Conservation (phyloP, 2,329 filamentous ascomycete genomes). For the Fusarium sp. region DNA sequence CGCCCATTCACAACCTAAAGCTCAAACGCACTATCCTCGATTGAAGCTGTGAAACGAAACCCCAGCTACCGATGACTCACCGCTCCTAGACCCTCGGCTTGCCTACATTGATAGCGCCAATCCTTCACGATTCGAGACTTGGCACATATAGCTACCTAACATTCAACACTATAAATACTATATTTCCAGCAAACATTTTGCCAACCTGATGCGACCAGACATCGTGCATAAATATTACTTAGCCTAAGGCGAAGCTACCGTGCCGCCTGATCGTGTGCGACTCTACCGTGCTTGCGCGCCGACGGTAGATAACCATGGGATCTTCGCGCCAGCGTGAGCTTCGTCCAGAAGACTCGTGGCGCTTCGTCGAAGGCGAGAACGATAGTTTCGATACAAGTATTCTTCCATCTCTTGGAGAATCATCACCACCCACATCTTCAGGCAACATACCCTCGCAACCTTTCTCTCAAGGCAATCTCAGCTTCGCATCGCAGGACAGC, state of each 20-base stretch:
- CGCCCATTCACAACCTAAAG: constrained; percentile 18
- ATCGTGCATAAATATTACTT: not conserved
- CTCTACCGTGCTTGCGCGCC: constrained; percentile 15
- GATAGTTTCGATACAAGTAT: constrained; percentile 71
- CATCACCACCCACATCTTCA: constrained; percentile 55
- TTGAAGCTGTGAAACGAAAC: constrained; percentile 16
- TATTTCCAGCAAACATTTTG: not conserved
- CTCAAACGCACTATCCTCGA: constrained; percentile 1
- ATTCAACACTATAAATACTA: constrained; percentile 19
- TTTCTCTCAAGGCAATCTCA: constrained; percentile 58
- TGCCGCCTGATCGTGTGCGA: constrained; percentile 19
- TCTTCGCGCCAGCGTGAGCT: constrained; percentile 44
- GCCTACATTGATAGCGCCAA: constrained; percentile 1
- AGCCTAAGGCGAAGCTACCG: constrained; percentile 9
- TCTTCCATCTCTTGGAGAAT: constrained; percentile 59
- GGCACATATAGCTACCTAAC: constrained; percentile 22
- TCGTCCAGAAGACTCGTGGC: constrained; percentile 68
- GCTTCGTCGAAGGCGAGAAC: constrained; percentile 71
- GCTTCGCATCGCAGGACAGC: constrained; percentile 67
- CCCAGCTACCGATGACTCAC: constrained; percentile 31
- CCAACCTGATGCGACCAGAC: constrained; percentile 21
- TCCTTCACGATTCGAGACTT: constrained; percentile 16
- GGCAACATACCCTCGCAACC: constrained; percentile 61
- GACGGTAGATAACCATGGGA: constrained; percentile 36
- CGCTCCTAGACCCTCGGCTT: not conserved